Conservation (phyloP, 1,284 basidiomycete species). For the Agroathelia rolfsii region DNA sequence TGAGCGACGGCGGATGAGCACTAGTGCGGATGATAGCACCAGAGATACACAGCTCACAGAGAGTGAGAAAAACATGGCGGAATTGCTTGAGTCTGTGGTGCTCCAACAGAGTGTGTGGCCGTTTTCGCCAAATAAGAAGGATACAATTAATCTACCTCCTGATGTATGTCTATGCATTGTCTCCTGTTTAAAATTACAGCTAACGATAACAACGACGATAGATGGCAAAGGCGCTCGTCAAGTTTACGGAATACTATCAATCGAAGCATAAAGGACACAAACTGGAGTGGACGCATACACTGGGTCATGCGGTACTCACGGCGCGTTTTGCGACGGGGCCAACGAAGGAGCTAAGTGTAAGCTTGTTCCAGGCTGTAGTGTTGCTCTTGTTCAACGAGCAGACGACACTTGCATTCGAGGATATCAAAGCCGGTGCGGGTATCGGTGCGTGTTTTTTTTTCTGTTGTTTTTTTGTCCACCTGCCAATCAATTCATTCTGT, state of each 20-base stretch:
- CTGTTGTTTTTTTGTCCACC: conserved; percentile 1
- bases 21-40: conserved; percentile 20
- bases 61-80: conserved; percentile 15
- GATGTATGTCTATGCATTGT: conserved; percentile 27
- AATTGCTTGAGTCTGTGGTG: conserved; percentile 56
- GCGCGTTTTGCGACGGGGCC: conserved; percentile 61
- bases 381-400: conserved; percentile 86
- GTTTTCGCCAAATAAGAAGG: conserved; percentile 42
- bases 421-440: conserved; percentile 63
- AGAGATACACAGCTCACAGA: too few relatives aligned
- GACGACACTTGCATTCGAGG: conserved; percentile 48
- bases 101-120: conserved; percentile 74
- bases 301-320: conserved; percentile 68
- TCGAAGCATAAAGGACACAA: conserved; percentile 63
- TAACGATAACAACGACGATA: conserved; percentile 19
- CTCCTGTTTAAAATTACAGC: background rate
- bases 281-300: conserved; percentile 75
- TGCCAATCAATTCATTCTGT: background rate
- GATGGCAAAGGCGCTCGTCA: conserved; percentile 62
- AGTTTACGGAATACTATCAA: conserved; percentile 66
- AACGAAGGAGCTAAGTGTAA: conserved; percentile 86
- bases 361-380: conserved; percentile 82
- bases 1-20: conserved; percentile 15
- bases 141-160: conserved; percentile 42
- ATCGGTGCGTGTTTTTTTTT: conserved; percentile 48